A percentile compares a stretch with the other conserved stretches of the same genome.
These are phyloP conservation scores for Henckelia pumila DNA, from an alignment of 257 asterid genomes.

Conservation along the genomic window DNA sequence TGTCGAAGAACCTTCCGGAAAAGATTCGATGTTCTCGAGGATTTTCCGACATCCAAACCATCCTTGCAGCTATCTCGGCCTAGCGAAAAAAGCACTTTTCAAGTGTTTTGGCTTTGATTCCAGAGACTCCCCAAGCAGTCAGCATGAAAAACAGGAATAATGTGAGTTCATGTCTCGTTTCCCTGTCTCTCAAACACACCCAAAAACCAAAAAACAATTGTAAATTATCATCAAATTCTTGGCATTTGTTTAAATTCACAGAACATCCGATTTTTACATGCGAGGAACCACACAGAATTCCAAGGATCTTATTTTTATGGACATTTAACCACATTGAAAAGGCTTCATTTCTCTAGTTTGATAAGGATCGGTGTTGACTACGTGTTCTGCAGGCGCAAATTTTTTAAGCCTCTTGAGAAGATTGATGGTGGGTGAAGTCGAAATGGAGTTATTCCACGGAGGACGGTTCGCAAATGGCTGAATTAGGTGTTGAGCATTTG, in stretches of 20 bases:
- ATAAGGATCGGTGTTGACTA: neutral
- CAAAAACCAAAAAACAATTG: too few relatives aligned
- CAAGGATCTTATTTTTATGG: neutral
- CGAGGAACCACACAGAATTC: neutral
- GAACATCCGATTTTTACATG: neutral
- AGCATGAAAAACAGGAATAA: conserved; percentile 49
- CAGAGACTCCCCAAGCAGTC: conserved; percentile 24
- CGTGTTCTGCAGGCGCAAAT: neutral
- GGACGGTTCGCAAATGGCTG: neutral
- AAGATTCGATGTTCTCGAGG: conserved; percentile 26
- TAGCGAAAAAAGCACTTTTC: conserved; percentile 48
- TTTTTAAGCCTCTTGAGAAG: neutral
- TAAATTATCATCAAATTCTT: neutral
- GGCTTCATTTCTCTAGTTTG: neutral
- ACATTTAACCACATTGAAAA: neutral
- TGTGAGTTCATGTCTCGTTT: conserved; percentile 7
- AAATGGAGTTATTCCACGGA: neutral
- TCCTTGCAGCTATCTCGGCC: conserved; percentile 58
- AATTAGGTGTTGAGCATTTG: neutral
- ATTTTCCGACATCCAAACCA: conserved; percentile 37
- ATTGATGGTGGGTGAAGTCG: neutral
- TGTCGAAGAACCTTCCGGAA: conserved; percentile 30
- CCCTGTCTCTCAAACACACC: neutral
- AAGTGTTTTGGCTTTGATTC: conserved; percentile 66
- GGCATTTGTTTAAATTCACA: neutral